A percentile compares a stretch with the other conserved stretches of the same genome.
These are phyloP conservation scores for Fusarium miscanthi DNA, from an alignment of 2,329 filamentous ascomycete genomes.

Conservation along the genomic window DNA sequence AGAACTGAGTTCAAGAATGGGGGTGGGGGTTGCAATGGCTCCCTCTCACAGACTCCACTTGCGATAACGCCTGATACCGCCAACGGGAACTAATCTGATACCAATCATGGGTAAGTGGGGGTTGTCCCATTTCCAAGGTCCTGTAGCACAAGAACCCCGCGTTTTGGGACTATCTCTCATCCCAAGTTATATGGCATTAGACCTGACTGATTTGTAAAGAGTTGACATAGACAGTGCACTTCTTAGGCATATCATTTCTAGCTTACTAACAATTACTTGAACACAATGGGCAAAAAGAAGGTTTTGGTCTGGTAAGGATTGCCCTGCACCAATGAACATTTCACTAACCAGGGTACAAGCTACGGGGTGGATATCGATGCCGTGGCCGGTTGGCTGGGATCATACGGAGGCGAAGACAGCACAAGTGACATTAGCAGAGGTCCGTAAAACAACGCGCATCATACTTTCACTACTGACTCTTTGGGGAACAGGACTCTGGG, in stretches of 20 bases:
- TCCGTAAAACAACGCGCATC: constrained; percentile 34
- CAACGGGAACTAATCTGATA: not conserved
- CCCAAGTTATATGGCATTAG: not conserved
- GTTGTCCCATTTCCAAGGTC: not conserved
- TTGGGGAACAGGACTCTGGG: not conserved
- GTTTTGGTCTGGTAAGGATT: constrained; percentile 8
- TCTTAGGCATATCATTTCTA: not conserved
- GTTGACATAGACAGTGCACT: not conserved
- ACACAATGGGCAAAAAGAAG: constrained; percentile 4
- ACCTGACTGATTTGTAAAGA: not conserved
- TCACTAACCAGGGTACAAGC: constrained; percentile 48
- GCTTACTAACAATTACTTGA: not conserved
- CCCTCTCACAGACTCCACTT: not conserved
- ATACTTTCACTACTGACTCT: accelerated
- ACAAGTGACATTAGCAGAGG: constrained; percentile 78
- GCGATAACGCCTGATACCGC: not conserved
- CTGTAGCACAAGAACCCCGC: not conserved
- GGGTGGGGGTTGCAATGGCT: not conserved
- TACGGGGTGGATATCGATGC: constrained; percentile 82
- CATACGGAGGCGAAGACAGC: constrained; percentile 80
- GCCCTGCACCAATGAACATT: not conserved
- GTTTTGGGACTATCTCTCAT: not conserved
- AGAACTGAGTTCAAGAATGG: not conserved
- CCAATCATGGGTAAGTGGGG: not conserved
- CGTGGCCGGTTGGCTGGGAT: constrained; percentile 81